Conservation (phyloP, 2,329 filamentous ascomycete genomes). For the Anisogramma anomala region DNA sequence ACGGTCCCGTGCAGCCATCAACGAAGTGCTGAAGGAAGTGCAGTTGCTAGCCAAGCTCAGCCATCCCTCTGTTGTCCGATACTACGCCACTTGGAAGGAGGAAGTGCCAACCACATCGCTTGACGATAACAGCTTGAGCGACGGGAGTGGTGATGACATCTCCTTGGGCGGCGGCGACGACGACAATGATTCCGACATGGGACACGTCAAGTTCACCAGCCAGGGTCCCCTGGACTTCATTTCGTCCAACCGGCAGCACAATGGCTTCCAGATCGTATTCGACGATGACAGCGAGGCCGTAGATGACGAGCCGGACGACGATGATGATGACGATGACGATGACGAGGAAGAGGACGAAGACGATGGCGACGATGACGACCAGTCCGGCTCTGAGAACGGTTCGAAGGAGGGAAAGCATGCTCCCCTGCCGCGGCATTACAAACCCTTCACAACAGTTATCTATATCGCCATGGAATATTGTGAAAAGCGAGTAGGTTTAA, state of each 20-base stretch:
- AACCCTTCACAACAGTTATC: conserved; percentile 58
- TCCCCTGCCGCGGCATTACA: conserved; percentile 17
- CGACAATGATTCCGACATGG: conserved; percentile 22
- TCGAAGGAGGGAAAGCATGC: conserved; percentile 22
- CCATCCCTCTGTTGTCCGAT: conserved; percentile 75
- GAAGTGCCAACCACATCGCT: conserved; percentile 45
- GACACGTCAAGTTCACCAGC: conserved; percentile 52
- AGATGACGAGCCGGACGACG: conserved; percentile 29
- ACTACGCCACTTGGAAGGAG: conserved; percentile 93
- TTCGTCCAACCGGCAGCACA: conserved; percentile 66
- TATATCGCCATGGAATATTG: conserved; percentile 99
- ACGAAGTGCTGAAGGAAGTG: conserved; percentile 74
- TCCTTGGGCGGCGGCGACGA: conserved; percentile 22
- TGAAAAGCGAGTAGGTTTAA: conserved; percentile 65
- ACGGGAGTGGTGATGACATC: conserved; percentile 24
- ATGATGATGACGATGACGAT: conserved; percentile 30
- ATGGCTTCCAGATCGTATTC: conserved; percentile 56
- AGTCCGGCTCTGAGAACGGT: conserved; percentile 27
- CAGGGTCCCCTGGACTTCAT: conserved; percentile 85
- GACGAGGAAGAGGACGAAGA: conserved; percentile 36
- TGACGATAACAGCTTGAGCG: conserved; percentile 46
- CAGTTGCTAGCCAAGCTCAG: conserved; percentile 84
- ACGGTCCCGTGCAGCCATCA: conserved; percentile 64
- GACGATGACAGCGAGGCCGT: conserved; percentile 35
- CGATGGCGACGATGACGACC: conserved; percentile 21